Conservation (phyloP, 345 rosid genomes). For the Rhodomyrtus tomentosa region DNA sequence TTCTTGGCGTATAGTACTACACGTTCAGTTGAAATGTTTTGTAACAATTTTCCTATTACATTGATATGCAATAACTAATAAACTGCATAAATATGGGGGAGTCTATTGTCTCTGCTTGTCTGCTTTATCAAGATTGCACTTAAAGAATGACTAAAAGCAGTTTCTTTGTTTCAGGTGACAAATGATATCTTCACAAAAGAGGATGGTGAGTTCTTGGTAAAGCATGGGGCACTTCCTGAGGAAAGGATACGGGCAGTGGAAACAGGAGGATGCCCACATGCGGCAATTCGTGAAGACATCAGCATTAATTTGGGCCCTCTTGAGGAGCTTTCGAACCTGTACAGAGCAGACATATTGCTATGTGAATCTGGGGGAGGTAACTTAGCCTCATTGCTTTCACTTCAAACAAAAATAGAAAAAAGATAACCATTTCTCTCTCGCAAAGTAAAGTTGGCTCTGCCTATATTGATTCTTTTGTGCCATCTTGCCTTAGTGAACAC, state of each 20-base stretch:
- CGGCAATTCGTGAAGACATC: conserved; percentile 98
- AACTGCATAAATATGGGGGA: background rate
- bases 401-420: background rate
- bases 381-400: background rate
- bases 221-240: conserved; percentile 82
- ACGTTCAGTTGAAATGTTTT: background rate
- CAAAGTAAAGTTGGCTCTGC: background rate
- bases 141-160: background rate
- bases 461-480: background rate
- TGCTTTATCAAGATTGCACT: background rate
- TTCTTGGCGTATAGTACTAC: background rate
- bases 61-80: background rate
- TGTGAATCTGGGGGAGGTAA: conserved; percentile 98
- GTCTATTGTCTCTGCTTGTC: background rate
- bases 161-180: conserved; percentile 49
- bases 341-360: conserved; percentile 79
- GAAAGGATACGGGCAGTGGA: conserved; percentile 93
- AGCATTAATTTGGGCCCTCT: conserved; percentile 96
- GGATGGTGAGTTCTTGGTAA: conserved; percentile 91
- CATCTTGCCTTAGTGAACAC: background rate
- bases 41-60: background rate
- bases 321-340: conserved; percentile 84
- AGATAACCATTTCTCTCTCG: background rate
- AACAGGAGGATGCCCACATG: conserved; percentile 97
- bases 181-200: conserved; percentile 98